phyloP scores from a whole-genome alignment of 306 rosid species.

The Dicorynia guianensis region DNA sequence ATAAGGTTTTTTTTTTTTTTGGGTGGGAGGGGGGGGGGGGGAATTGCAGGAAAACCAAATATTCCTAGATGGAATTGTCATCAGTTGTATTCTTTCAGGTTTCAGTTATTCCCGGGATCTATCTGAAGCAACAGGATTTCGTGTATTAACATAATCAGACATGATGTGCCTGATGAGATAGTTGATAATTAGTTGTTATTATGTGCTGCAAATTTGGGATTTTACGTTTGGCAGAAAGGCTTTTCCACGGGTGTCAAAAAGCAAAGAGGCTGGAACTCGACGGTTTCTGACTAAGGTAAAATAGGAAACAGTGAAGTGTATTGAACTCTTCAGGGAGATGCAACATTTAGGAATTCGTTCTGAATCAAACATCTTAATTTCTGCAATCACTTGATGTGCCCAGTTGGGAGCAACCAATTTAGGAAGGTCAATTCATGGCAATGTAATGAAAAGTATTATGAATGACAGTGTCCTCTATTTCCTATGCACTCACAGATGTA shows the following conservation, averaged over 20 bases:
- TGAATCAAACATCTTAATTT: conserved; percentile 55
- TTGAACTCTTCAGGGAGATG: conserved; percentile 69
- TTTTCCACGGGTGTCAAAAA: conserved; percentile 46
- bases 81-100: conserved; percentile 68
- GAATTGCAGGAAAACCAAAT: conserved; percentile 58
- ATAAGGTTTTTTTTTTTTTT: conserved; percentile 52
- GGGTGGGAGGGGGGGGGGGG: no score
- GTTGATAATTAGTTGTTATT: conserved; percentile 60
- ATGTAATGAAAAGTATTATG: conserved; percentile 52
- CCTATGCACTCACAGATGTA: conserved; percentile 76
- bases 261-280: conserved; percentile 60
- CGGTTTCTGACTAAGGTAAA: conserved; percentile 64
- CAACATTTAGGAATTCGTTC: conserved; percentile 49
- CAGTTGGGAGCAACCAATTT: conserved; percentile 50
- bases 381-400: conserved; percentile 66
- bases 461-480: conserved; percentile 48
- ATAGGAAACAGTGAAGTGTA: conserved; percentile 53
- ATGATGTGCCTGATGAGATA: conserved; percentile 41
- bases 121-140: conserved; percentile 69
- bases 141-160: conserved; percentile 59
- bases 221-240: conserved; percentile 60
- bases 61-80: conserved; percentile 65
- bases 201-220: conserved; percentile 76
- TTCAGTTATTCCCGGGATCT: conserved; percentile 57
- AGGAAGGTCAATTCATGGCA: conserved; percentile 74